Percentiles rank a stretch among this genome's conserved stretches.
Evolutionary conservation across 2,329 filamentous ascomycete species (phyloP).

Genomic region (Venturia oleaginea): DNA sequence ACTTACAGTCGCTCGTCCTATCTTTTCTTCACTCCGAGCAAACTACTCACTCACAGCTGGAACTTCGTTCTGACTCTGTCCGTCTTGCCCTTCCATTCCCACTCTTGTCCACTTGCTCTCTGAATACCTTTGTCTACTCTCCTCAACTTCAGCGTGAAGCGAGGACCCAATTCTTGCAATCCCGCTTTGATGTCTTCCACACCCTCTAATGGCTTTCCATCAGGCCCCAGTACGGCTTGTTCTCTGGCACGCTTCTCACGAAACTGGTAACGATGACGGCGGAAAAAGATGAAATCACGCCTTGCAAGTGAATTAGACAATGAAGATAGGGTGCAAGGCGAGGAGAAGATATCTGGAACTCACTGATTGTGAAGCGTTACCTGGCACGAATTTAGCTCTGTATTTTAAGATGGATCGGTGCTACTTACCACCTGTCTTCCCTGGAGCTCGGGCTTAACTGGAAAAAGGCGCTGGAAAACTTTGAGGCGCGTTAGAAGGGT

Average conservation of each 20-base stretch:
- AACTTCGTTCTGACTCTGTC: slow-evolving; percentile 92
- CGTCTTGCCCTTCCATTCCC: slow-evolving; percentile 95
- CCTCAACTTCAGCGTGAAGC: slow-evolving; percentile 77
- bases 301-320: no score
- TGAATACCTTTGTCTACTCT: slow-evolving; percentile 85
- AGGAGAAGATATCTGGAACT: no score
- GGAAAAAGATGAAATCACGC: slow-evolving; percentile 81
- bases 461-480: slow-evolving; percentile 73
- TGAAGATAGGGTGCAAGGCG: no score
- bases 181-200: slow-evolving; percentile 80
- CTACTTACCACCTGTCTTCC: slow-evolving; percentile 62
- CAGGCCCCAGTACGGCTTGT: slow-evolving; percentile 71
- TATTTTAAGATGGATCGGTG: not conserved
- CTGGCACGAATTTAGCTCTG: not conserved
- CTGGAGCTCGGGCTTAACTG: slow-evolving; percentile 69
- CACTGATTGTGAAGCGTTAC: slow-evolving; percentile 90
- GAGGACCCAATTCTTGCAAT: slow-evolving; percentile 80
- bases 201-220: slow-evolving; percentile 76
- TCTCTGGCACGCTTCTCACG: slow-evolving; percentile 79
- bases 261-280: slow-evolving; percentile 86
- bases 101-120: slow-evolving; percentile 68
- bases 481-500: no score
- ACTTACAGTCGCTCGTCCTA: not conserved
- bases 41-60: slow-evolving; percentile 52
- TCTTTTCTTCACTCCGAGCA: not conserved